phyloP scores from a whole-genome alignment of 2,329 filamentous ascomycete genomes.

The Monilinia laxa region DNA sequence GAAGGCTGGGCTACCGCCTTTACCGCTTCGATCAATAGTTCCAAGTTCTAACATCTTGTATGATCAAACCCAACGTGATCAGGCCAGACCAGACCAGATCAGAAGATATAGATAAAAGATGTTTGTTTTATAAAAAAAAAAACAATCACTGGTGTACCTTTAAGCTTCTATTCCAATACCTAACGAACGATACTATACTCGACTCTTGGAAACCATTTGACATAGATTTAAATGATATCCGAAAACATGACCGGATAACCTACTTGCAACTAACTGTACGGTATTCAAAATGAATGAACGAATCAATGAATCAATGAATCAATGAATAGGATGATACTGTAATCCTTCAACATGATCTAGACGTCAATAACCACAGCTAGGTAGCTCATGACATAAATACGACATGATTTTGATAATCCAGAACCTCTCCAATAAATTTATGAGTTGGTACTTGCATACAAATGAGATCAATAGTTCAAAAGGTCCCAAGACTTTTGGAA shows the following conservation, averaged over 20 bases:
- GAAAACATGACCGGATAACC: not conserved
- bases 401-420: not conserved
- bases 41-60: not conserved
- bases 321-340: too few species aligned
- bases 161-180: not conserved
- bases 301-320: too few species aligned
- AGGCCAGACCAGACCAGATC: too few species aligned
- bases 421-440: not conserved
- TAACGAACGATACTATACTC: not conserved
- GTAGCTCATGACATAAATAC: not conserved
- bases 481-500: not conserved
- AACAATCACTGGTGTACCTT: too few species aligned
- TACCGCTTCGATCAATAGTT: not conserved
- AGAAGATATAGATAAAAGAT: too few species aligned
- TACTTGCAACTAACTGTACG: too few species aligned
- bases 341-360: not conserved
- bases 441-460: not conserved
- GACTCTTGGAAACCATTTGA: not conserved
- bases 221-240: not conserved
- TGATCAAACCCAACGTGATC: too few species aligned
- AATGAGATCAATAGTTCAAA: not conserved
- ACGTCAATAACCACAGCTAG: not conserved
- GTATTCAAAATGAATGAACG: too few species aligned
- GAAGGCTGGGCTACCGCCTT: slow-evolving; percentile 2
- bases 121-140: too few species aligned